These are phyloP conservation scores for Aspergillus thermomutatus DNA, from an alignment of 2,329 filamentous ascomycete genomes.

Conservation along the genomic window DNA sequence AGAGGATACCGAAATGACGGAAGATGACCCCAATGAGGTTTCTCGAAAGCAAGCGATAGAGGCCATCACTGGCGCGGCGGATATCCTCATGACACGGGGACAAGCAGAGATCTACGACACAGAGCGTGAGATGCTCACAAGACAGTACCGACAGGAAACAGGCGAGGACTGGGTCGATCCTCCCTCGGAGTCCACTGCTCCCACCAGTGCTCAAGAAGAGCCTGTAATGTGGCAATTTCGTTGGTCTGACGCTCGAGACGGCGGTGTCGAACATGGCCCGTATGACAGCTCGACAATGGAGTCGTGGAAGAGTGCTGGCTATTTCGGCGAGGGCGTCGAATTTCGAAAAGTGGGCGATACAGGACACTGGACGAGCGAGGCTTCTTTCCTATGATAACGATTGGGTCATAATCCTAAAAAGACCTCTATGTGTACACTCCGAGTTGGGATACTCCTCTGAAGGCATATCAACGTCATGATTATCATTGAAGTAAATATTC, in stretches of 20 bases:
- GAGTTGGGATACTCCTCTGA: constrained; percentile 6
- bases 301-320: constrained; percentile 86
- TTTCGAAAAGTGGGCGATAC: constrained; percentile 61
- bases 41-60: constrained; percentile 72
- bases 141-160: constrained; percentile 79
- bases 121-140: constrained; percentile 76
- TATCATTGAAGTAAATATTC: constrained; percentile 17
- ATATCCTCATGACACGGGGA: constrained; percentile 77
- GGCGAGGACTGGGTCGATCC: constrained; percentile 77
- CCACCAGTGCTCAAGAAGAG: constrained; percentile 30
- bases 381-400: constrained; percentile 49
- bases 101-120: constrained; percentile 89
- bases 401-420: neutral
- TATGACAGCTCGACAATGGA: constrained; percentile 84
- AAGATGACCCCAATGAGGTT: constrained; percentile 66
- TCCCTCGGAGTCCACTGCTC: constrained; percentile 18
- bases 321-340: constrained; percentile 84
- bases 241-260: constrained; percentile 86
- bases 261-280: constrained; percentile 74
- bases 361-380: constrained; percentile 52
- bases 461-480: constrained; percentile 18
- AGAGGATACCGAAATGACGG: constrained; percentile 68
- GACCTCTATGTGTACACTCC: constrained; percentile 8
- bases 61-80: constrained; percentile 82
- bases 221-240: constrained; percentile 77